phyloP scores from a whole-genome alignment of 805 yeast genomes.

The Candida arabinofermentans region DNA sequence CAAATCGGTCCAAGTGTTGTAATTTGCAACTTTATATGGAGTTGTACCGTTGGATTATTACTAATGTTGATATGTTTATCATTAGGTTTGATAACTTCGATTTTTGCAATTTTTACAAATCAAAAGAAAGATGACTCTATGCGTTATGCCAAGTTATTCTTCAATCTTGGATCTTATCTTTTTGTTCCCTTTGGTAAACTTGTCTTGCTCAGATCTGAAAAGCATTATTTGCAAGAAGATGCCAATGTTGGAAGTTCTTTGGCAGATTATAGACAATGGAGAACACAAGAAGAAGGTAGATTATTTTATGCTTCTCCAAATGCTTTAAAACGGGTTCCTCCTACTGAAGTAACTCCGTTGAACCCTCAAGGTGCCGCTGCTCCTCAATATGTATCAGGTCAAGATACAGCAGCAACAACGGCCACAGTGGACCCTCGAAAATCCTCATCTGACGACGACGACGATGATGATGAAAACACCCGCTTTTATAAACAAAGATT shows the following conservation, averaged over 20 bases:
- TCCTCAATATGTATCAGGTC: neutral
- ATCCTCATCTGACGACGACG: slow-evolving; percentile 4
- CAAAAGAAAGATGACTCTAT: slow-evolving; percentile 44
- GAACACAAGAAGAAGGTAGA: slow-evolving; percentile 70
- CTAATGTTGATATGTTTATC: slow-evolving; percentile 50
- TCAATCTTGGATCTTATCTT: slow-evolving; percentile 65
- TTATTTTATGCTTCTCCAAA: slow-evolving; percentile 73
- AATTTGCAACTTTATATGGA: slow-evolving; percentile 71
- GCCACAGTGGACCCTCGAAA: neutral
- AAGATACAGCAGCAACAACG: neutral
- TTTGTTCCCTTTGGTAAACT: slow-evolving; percentile 87
- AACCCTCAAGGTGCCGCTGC: neutral
- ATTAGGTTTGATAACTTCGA: slow-evolving; percentile 45
- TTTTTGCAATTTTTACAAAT: slow-evolving; percentile 39
- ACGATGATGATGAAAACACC: slow-evolving; percentile 27
- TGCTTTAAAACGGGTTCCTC: slow-evolving; percentile 9
- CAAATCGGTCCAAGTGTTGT: slow-evolving; percentile 58
- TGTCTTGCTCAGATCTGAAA: slow-evolving; percentile 72
- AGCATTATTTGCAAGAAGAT: slow-evolving; percentile 81
- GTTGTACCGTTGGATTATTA: slow-evolving; percentile 64
- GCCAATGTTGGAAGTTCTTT: slow-evolving; percentile 82
- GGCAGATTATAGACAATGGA: slow-evolving; percentile 86
- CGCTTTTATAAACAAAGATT: slow-evolving; percentile 40
- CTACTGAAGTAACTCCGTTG: slow-evolving; percentile 20
- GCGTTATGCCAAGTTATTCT: slow-evolving; percentile 58